A percentile compares a stretch with the other conserved stretches of the same genome.
phyloP scores from a whole-genome alignment of 169 alveolate genomes.

The Plasmodium inui region DNA sequence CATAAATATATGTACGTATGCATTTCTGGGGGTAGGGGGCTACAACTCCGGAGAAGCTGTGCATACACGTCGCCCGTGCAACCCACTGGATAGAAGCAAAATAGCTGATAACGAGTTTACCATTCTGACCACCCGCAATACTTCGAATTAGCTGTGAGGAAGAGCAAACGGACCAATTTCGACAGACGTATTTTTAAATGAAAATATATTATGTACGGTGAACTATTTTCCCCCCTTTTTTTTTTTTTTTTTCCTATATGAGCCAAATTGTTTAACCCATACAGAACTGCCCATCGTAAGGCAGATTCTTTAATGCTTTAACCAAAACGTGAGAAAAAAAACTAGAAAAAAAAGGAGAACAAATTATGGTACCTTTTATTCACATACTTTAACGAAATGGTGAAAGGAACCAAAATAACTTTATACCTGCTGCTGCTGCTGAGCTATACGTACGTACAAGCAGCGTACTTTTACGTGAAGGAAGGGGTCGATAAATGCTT shows the following conservation, averaged over 20 bases:
- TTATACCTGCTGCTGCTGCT: background rate
- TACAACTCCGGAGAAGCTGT: background rate
- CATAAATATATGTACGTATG: background rate
- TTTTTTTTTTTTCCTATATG: background rate
- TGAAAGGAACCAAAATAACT: slow-evolving; percentile 19
- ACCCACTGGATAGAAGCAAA: background rate
- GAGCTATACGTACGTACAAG: background rate
- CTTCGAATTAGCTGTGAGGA: background rate
- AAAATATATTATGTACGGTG: background rate
- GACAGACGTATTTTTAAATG: background rate
- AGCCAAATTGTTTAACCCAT: background rate
- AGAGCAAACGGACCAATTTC: background rate
- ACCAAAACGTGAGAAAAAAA: background rate
- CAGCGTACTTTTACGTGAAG: slow-evolving; percentile 57
- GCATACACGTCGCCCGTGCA: background rate
- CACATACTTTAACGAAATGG: background rate
- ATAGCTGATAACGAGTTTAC: background rate
- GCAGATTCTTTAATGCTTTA: background rate
- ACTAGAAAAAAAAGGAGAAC: background rate
- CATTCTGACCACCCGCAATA: background rate
- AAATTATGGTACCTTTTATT: slow-evolving; percentile 2
- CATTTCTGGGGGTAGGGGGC: background rate
- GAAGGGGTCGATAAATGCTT: slow-evolving; percentile 68
- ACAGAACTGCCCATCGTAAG: background rate
- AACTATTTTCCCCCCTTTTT: background rate